phyloP scores from a whole-genome alignment of 2,329 filamentous ascomycete species.

The Ophiostoma sp. region DNA sequence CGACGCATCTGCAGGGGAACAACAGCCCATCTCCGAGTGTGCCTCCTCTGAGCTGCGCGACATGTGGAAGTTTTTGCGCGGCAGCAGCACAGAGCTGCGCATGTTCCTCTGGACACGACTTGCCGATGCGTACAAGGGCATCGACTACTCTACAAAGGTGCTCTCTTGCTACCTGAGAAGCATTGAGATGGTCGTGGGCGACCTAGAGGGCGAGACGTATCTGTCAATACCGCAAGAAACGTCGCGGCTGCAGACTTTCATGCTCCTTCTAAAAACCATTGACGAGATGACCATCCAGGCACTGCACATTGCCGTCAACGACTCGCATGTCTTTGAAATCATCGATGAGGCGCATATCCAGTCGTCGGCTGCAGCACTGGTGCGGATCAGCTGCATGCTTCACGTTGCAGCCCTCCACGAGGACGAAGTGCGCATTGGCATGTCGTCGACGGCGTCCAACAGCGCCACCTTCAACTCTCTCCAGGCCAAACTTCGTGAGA shows the following conservation, averaged over 20 bases:
- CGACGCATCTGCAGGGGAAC: conserved; percentile 11
- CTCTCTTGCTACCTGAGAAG: conserved; percentile 81
- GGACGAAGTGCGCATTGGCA: conserved; percentile 76
- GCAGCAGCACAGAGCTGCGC: conserved; percentile 74
- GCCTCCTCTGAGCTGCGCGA: conserved; percentile 60
- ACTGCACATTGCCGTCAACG: conserved; percentile 62
- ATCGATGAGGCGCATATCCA: conserved; percentile 73
- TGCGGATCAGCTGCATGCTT: conserved; percentile 65
- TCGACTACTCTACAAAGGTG: conserved; percentile 80
- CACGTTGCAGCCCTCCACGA: conserved; percentile 78
- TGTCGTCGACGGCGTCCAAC: conserved; percentile 46
- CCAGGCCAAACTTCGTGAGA: conserved; percentile 70
- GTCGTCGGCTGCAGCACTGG: conserved; percentile 65
- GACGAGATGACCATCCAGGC: conserved; percentile 70
- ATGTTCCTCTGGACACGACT: conserved; percentile 86
- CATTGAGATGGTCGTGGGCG: conserved; percentile 71
- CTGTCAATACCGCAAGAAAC: conserved; percentile 54
- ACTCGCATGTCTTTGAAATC: conserved; percentile 56
- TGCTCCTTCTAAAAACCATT: conserved; percentile 72
- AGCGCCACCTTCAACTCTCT: conserved; percentile 52
- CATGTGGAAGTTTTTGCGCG: conserved; percentile 77
- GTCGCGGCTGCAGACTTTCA: conserved; percentile 62
- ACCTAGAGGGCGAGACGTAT: conserved; percentile 58
- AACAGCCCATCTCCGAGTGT: conserved; percentile 45
- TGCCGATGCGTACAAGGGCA: conserved; percentile 79